Conservation (phyloP, 768 basidiomycete genomes). For the Pisolithus marmoratus region DNA sequence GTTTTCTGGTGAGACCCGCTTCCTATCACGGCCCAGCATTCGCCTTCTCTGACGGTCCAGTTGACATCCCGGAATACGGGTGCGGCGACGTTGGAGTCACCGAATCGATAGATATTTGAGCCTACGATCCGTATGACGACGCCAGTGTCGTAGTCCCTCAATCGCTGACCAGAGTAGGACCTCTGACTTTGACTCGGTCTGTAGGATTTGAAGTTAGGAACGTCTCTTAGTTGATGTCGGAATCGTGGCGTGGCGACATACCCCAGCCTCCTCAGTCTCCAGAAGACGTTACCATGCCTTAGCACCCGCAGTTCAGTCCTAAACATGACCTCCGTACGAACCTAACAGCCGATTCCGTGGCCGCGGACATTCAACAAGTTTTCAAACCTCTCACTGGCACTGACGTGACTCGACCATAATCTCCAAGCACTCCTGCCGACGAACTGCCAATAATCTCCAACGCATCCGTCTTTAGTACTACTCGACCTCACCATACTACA, state of each 20-base stretch:
- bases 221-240: not conserved
- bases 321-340: not conserved
- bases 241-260: not conserved
- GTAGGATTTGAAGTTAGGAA: not conserved
- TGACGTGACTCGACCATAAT: too few species aligned
- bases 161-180: not conserved
- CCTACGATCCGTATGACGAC: slow-evolving; percentile 38
- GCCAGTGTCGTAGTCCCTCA: not conserved
- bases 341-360: too few species aligned
- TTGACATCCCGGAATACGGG: slow-evolving; percentile 49
- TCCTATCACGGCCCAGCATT: slow-evolving; percentile 75
- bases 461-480: too few species aligned
- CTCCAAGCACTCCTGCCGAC: too few species aligned
- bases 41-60: slow-evolving; percentile 56
- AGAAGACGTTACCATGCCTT: not conserved
- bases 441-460: too few species aligned
- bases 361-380: too few species aligned
- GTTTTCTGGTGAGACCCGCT: slow-evolving; percentile 59
- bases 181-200: not conserved
- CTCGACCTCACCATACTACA: too few species aligned
- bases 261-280: not conserved
- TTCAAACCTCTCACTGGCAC: too few species aligned
- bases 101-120: slow-evolving; percentile 54
- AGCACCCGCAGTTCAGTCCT: not conserved
- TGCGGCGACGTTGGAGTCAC: slow-evolving; percentile 39